Evolutionary conservation across 202 grass and related monocot genomes (phyloP).

Genomic region (Elaeis oleifera): DNA sequence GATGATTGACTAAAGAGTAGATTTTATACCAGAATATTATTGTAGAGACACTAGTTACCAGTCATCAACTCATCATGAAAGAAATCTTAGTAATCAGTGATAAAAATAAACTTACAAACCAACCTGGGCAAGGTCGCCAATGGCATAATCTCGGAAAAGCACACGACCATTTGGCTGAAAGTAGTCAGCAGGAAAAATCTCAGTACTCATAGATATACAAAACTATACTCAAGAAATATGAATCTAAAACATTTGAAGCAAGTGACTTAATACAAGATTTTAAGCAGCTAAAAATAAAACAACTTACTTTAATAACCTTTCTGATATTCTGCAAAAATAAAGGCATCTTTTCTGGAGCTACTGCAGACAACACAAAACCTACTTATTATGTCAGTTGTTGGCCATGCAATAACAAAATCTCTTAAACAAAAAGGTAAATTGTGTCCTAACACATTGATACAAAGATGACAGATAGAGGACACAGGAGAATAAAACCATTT

Average conservation of each 20-base stretch:
- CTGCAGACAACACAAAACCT: slow-evolving; percentile 98
- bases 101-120: slow-evolving; percentile 1
- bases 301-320: slow-evolving; percentile 69
- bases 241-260: neutral
- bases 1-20: no score
- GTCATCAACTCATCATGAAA: no score
- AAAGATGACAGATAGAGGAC: neutral
- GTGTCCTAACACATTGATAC: no score
- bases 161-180: slow-evolving; percentile 66
- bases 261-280: slow-evolving; percentile 3
- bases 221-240: slow-evolving; percentile 6
- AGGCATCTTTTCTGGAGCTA: slow-evolving; percentile 89
- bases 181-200: slow-evolving; percentile 9
- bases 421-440: slow-evolving; percentile 3
- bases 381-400: slow-evolving; percentile 77
- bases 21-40: no score
- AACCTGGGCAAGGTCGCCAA: slow-evolving; percentile 91
- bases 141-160: slow-evolving; percentile 87
- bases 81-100: no score
- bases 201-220: slow-evolving; percentile 9
- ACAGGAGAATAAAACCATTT: no score
- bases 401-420: slow-evolving; percentile 8
- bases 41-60: no score
- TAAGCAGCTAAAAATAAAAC: neutral
- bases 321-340: slow-evolving; percentile 57